Evolutionary conservation across 2,329 filamentous ascomycete genomes (phyloP).

Genomic region (Penicillium sp.): DNA sequence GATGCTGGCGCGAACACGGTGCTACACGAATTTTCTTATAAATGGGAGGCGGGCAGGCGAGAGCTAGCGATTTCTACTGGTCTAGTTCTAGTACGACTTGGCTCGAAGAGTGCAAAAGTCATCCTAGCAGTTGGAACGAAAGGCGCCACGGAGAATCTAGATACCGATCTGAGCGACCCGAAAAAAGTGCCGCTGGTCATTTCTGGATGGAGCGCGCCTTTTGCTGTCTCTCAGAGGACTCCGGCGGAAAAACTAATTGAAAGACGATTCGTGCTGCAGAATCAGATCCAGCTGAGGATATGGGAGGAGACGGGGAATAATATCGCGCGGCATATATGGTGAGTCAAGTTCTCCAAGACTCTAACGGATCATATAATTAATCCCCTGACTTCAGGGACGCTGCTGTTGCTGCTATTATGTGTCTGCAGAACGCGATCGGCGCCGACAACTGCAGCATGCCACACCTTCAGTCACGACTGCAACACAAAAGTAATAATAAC

Average conservation of each 20-base stretch:
- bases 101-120: slow-evolving; percentile 22
- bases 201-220: slow-evolving; percentile 54
- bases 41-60: slow-evolving; percentile 33
- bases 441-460: slow-evolving; percentile 23
- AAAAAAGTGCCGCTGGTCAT: slow-evolving; percentile 44
- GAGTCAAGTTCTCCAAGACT: slow-evolving; percentile 34
- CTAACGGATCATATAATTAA: background rate
- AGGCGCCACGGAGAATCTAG: background rate
- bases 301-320: slow-evolving; percentile 70
- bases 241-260: slow-evolving; percentile 53
- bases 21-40: slow-evolving; percentile 22
- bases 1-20: slow-evolving; percentile 15
- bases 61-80: slow-evolving; percentile 31
- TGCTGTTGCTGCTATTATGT: slow-evolving; percentile 54
- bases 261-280: slow-evolving; percentile 47
- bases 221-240: slow-evolving; percentile 35
- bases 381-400: slow-evolving; percentile 47
- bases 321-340: slow-evolving; percentile 70
- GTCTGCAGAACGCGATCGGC: slow-evolving; percentile 45
- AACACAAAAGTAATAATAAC: slow-evolving; percentile 21
- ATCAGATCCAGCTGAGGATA: slow-evolving; percentile 45
- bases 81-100: slow-evolving; percentile 23
- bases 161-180: slow-evolving; percentile 21
- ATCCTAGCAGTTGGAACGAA: slow-evolving; percentile 25
- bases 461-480: slow-evolving; percentile 22